phyloP scores from a whole-genome alignment of 345 rosid genomes.

The Firmiana major region DNA sequence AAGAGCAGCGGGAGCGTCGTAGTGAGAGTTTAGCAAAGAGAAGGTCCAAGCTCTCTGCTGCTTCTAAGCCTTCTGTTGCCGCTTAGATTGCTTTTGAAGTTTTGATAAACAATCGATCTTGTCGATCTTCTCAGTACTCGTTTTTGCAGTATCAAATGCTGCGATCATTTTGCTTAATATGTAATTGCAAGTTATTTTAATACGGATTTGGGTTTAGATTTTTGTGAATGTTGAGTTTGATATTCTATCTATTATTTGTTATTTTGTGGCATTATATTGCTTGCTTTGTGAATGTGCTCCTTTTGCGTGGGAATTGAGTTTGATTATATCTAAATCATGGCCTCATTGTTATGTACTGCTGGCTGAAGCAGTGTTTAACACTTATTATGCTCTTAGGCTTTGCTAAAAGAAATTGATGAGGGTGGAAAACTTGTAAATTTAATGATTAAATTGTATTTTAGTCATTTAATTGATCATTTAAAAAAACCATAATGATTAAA shows the following conservation, averaged over 20 bases:
- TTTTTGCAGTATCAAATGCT: neutral
- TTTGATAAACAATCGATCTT: constrained; percentile 1
- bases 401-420: too few species aligned
- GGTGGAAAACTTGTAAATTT: too few species aligned
- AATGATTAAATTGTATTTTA: too few species aligned
- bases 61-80: constrained; percentile 43
- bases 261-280: neutral
- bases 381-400: too few species aligned
- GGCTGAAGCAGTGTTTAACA: neutral
- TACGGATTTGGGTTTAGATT: neutral
- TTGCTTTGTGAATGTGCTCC: neutral
- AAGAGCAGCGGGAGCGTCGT: constrained; percentile 69
- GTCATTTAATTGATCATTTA: too few species aligned
- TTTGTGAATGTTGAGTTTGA: neutral
- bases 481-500: too few species aligned
- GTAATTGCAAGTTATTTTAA: neutral
- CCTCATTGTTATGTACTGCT: neutral
- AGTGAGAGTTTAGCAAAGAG: constrained; percentile 57
- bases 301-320: neutral
- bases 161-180: neutral
- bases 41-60: constrained; percentile 45
- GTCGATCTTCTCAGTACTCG: neutral
- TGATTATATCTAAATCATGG: neutral
- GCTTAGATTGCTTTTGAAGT: constrained; percentile 10
- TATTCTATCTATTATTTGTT: neutral